Percentiles rank a stretch among this genome's conserved stretches.
phyloP scores from a whole-genome alignment of 768 basidiomycete genomes.

The Boletus huronensis region DNA sequence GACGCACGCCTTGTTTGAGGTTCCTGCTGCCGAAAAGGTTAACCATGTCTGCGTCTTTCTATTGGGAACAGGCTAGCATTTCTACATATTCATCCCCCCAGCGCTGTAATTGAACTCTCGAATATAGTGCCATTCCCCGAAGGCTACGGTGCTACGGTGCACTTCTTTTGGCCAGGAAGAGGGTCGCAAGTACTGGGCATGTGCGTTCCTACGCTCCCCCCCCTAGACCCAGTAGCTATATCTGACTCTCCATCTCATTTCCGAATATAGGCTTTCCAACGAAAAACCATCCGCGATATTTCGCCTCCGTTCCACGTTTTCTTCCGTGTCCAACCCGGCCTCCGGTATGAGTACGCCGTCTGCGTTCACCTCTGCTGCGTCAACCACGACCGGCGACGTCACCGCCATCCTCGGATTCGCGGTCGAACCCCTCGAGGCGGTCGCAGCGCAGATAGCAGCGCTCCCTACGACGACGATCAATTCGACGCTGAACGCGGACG shows the following conservation, averaged over 20 bases:
- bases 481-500: slow-evolving; percentile 16
- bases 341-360: slow-evolving; percentile 32
- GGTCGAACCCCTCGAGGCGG: slow-evolving; percentile 67
- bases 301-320: slow-evolving; percentile 67
- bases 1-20: slow-evolving; percentile 77
- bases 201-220: slow-evolving; percentile 40
- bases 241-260: neutral
- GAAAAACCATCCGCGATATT: slow-evolving; percentile 90
- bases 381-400: slow-evolving; percentile 42
- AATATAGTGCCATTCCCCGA: slow-evolving; percentile 71
- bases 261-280: slow-evolving; percentile 66
- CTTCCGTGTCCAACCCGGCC: slow-evolving; percentile 29
- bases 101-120: neutral
- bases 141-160: slow-evolving; percentile 80
- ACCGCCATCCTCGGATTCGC: slow-evolving; percentile 77
- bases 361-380: slow-evolving; percentile 30
- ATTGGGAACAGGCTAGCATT: slow-evolving; percentile 61
- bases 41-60: slow-evolving; percentile 88
- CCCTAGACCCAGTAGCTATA: neutral
- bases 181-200: slow-evolving; percentile 85
- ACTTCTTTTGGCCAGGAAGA: slow-evolving; percentile 83
- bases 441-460: slow-evolving; percentile 54
- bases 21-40: slow-evolving; percentile 65
- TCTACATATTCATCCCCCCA: neutral
- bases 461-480: slow-evolving; percentile 36